A percentile compares a stretch with the other conserved stretches of the same genome.
These are phyloP conservation scores for Heliamphora pulchella DNA, from an alignment of 179 eudicot species.

Conservation along the genomic window DNA sequence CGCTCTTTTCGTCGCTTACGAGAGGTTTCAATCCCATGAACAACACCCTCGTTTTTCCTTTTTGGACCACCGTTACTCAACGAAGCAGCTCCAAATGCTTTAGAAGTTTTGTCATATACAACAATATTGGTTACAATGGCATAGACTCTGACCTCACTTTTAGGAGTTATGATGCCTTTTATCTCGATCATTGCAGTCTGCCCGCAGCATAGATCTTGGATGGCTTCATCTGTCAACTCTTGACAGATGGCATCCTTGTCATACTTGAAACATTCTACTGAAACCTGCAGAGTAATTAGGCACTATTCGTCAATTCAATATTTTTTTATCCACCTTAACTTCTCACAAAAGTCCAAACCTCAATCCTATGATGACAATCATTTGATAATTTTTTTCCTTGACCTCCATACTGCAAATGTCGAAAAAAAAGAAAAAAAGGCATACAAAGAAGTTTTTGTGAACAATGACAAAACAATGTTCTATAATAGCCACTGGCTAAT, in stretches of 20 bases:
- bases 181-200: constrained; percentile 58
- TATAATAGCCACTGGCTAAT: not conserved
- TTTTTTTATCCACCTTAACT: not conserved
- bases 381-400: not conserved
- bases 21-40: constrained; percentile 14
- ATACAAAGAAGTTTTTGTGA: too few relatives aligned
- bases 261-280: constrained; percentile 34
- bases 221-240: constrained; percentile 40
- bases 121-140: constrained; percentile 63
- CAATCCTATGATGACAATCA: not conserved
- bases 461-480: not conserved
- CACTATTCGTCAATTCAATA: not conserved
- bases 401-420: not conserved
- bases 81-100: constrained; percentile 19
- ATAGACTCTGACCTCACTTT: constrained; percentile 46
- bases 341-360: not conserved
- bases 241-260: constrained; percentile 53
- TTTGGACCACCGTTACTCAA: constrained; percentile 23
- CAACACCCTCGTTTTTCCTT: constrained; percentile 21
- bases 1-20: constrained; percentile 21
- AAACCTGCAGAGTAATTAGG: constrained; percentile 35
- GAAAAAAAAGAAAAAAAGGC: not conserved
- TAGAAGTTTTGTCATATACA: constrained; percentile 19
- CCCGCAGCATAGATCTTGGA: constrained; percentile 49
- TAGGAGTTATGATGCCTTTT: constrained; percentile 41